These are phyloP conservation scores for Curvularia hawaiiensis DNA, from an alignment of 2,329 filamentous ascomycete species.

Conservation along the genomic window DNA sequence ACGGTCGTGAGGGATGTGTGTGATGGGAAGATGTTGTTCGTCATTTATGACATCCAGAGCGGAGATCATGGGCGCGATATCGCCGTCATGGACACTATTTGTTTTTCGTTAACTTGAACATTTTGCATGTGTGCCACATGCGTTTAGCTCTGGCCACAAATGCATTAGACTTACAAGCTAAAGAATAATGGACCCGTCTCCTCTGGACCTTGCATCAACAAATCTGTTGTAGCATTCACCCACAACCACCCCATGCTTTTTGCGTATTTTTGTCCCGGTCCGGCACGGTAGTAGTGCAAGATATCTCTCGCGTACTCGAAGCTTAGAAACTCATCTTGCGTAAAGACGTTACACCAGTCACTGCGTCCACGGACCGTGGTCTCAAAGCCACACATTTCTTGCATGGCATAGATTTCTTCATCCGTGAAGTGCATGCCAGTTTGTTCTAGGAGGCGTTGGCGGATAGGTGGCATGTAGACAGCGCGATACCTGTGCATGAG, in stretches of 20 bases:
- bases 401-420: slow-evolving; percentile 62
- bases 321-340: slow-evolving; percentile 57
- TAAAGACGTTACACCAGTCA: slow-evolving; percentile 63
- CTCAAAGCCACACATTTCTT: slow-evolving; percentile 67
- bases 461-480: slow-evolving; percentile 55
- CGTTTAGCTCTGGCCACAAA: background rate
- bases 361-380: slow-evolving; percentile 59
- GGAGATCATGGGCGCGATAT: slow-evolving; percentile 61
- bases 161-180: slow-evolving; percentile 55
- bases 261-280: slow-evolving; percentile 61
- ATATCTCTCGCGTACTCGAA: slow-evolving; percentile 66
- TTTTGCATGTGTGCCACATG: background rate
- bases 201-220: slow-evolving; percentile 52
- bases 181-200: slow-evolving; percentile 57
- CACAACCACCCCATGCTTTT: slow-evolving; percentile 62
- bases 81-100: slow-evolving; percentile 60
- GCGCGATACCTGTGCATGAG: slow-evolving; percentile 55
- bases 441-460: slow-evolving; percentile 51
- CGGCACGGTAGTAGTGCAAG: slow-evolving; percentile 63
- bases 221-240: slow-evolving; percentile 60
- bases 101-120: background rate
- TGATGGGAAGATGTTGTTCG: slow-evolving; percentile 53
- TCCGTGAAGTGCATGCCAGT: slow-evolving; percentile 52
- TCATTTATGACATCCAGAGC: slow-evolving; percentile 57
- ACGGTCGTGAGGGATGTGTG: slow-evolving; percentile 51